These are phyloP conservation scores for Delitschia confertaspora DNA, from an alignment of 495 filamentous ascomycete species.

Conservation along the genomic window DNA sequence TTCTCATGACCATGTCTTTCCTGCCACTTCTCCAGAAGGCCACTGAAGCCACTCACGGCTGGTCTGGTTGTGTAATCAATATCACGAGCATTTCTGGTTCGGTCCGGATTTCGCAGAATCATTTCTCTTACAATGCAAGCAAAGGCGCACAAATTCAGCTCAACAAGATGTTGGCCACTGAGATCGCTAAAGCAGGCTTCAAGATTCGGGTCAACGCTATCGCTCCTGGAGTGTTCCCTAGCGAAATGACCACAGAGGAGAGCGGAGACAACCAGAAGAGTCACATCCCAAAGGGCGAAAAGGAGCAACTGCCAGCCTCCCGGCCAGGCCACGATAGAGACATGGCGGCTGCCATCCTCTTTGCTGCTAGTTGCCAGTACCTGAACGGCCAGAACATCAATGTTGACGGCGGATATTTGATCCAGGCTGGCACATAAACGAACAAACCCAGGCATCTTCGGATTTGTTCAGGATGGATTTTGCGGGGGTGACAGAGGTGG, in stretches of 20 bases:
- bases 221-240: conserved; percentile 48
- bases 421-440: conserved; percentile 24
- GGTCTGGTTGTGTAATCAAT: conserved; percentile 22
- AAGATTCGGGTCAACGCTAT: conserved; percentile 40
- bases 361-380: conserved; percentile 58
- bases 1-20: conserved; percentile 40
- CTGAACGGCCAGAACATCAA: conserved; percentile 50
- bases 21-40: conserved; percentile 25
- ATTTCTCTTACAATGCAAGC: conserved; percentile 46
- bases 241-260: conserved; percentile 47
- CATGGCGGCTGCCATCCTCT: conserved; percentile 61
- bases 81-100: conserved; percentile 39
- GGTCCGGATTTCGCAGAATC: conserved; percentile 42
- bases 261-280: conserved; percentile 57
- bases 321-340: conserved; percentile 63
- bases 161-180: conserved; percentile 47
- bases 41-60: conserved; percentile 21
- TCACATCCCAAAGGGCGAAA: conserved; percentile 51
- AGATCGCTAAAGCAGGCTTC: conserved; percentile 38
- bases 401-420: conserved; percentile 27
- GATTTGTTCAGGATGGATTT: no score
- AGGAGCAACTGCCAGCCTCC: conserved; percentile 47
- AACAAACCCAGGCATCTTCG: no score
- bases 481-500: no score
- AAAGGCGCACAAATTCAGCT: conserved; percentile 47